Percentiles rank a stretch among this genome's conserved stretches.
These are phyloP conservation scores for Rhytidhysteron rufulum DNA, from an alignment of 2,329 filamentous ascomycete genomes.

Conservation along the genomic window DNA sequence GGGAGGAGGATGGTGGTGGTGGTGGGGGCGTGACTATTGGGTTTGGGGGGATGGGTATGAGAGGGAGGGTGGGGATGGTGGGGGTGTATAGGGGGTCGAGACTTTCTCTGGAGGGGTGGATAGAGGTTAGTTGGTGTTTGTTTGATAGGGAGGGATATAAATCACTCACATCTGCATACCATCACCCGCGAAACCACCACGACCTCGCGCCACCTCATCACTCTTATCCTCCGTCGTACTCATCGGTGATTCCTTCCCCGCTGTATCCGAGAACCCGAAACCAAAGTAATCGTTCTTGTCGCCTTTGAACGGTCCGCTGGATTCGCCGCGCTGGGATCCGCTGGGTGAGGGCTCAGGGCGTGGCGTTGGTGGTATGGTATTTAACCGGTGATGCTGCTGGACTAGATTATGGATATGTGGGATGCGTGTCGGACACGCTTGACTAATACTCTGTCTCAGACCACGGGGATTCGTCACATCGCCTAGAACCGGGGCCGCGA, in stretches of 20 bases:
- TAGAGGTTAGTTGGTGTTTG: neutral
- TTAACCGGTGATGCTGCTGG: slow-evolving; percentile 27
- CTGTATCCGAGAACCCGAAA: too few relatives aligned
- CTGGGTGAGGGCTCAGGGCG: neutral
- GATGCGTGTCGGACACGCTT: slow-evolving; percentile 38
- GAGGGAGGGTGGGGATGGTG: too few relatives aligned
- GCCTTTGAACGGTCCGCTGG: slow-evolving; percentile 36
- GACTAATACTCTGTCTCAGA: slow-evolving; percentile 25
- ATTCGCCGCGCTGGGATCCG: slow-evolving; percentile 20
- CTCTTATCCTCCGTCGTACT: slow-evolving; percentile 10
- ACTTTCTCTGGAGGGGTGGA: slow-evolving; percentile 19
- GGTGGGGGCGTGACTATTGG: too few relatives aligned
- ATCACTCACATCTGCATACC: slow-evolving; percentile 24
- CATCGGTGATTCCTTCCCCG: too few relatives aligned
- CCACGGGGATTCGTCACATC: slow-evolving; percentile 28
- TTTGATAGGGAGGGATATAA: neutral
- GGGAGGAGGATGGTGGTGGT: too few relatives aligned
- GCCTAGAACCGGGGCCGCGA: slow-evolving; percentile 16
- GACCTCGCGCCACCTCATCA: slow-evolving; percentile 9
- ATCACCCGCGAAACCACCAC: slow-evolving; percentile 11
- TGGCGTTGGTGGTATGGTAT: slow-evolving; percentile 39
- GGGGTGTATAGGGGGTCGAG: slow-evolving; percentile 27
- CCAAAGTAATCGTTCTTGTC: slow-evolving; percentile 25
- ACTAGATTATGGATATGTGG: slow-evolving; percentile 24
- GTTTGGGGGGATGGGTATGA: too few relatives aligned